Percentiles rank a stretch among this genome's conserved stretches.
Conservation (phyloP, 345 rosid genomes). For the Euphorbia peplus region DNA sequence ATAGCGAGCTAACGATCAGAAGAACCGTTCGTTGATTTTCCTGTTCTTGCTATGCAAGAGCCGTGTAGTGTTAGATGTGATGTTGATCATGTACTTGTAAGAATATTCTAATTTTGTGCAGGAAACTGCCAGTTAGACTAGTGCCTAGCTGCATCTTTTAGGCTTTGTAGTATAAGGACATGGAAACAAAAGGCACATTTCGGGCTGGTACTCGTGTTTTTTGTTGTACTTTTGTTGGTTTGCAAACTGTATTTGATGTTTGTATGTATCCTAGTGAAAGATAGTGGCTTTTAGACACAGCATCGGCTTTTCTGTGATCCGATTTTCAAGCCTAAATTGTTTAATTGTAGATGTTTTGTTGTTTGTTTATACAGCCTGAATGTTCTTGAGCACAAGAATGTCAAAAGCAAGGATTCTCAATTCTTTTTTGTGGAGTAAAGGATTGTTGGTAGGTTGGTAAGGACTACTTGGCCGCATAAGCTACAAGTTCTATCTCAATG, state of each 20-base stretch:
- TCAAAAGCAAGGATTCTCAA: no score
- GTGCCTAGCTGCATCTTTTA: background rate
- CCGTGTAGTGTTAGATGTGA: background rate
- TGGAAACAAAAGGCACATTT: background rate
- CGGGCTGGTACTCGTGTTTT: background rate
- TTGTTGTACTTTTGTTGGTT: background rate
- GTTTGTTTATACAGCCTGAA: no score
- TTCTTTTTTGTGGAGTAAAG: no score
- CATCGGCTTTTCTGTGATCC: no score
- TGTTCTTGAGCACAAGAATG: no score
- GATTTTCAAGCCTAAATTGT: no score
- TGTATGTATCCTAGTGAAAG: background rate
- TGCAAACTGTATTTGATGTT: no score
- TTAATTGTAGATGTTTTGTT: no score
- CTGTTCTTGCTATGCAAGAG: background rate
- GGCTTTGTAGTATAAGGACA: background rate
- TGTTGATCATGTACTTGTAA: background rate
- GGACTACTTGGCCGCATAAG: no score
- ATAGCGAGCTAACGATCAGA: background rate
- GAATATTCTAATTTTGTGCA: conserved; percentile 8
- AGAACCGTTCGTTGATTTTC: background rate
- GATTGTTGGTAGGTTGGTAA: no score
- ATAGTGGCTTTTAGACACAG: no score
- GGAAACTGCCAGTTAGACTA: background rate
- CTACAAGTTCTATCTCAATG: no score